phyloP scores from a whole-genome alignment of 140 eudicot genomes.

The Oenanthe javanica region DNA sequence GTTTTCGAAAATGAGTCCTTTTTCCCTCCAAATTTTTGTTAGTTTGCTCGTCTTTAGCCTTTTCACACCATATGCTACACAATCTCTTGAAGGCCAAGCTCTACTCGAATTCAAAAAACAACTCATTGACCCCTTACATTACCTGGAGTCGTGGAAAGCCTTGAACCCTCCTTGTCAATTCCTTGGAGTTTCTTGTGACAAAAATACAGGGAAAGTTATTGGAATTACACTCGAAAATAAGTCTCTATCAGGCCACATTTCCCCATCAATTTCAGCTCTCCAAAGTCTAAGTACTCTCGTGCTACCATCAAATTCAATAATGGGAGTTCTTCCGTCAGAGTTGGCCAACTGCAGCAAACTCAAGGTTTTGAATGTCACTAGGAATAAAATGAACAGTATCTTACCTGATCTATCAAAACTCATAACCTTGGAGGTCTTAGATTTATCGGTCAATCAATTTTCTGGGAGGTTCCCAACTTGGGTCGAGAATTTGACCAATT shows the following conservation, averaged over 20 bases:
- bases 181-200: slow-evolving; percentile 59
- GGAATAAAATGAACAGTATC: slow-evolving; percentile 51
- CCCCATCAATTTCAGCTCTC: slow-evolving; percentile 50
- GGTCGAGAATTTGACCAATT: slow-evolving; percentile 52
- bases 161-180: slow-evolving; percentile 61
- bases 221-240: slow-evolving; percentile 52
- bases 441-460: slow-evolving; percentile 51
- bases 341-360: slow-evolving; percentile 44
- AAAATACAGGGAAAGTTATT: slow-evolving; percentile 42
- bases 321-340: slow-evolving; percentile 54
- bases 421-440: slow-evolving; percentile 41
- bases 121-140: slow-evolving; percentile 55
- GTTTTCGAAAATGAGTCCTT: slow-evolving; percentile 24
- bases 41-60: slow-evolving; percentile 18
- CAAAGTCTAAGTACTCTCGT: slow-evolving; percentile 40
- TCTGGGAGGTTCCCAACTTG: slow-evolving; percentile 63
- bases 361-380: slow-evolving; percentile 53
- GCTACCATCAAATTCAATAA: slow-evolving; percentile 40
- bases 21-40: slow-evolving; percentile 29
- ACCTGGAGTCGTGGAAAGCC: slow-evolving; percentile 62
- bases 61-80: slow-evolving; percentile 21
- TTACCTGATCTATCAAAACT: slow-evolving; percentile 65
- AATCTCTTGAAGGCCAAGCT: slow-evolving; percentile 37
- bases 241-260: slow-evolving; percentile 57
- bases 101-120: slow-evolving; percentile 58